phyloP scores from a whole-genome alignment of 148 eudicot species.

The Fallopia convolvulus region DNA sequence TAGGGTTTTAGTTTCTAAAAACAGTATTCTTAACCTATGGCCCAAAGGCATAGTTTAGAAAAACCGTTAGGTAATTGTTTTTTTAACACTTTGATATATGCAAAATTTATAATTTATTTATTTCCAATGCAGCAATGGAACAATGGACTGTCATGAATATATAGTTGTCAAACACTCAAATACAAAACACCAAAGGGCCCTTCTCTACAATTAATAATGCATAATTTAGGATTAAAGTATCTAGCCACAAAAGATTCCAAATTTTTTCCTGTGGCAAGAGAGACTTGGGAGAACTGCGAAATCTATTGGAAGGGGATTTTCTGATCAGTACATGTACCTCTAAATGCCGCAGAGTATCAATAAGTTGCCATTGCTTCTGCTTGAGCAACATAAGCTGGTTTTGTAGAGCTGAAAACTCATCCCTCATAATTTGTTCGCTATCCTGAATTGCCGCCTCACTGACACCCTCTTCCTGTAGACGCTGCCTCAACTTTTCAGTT shows the following conservation, averaged over 20 bases:
- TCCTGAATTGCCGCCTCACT: slow-evolving; percentile 48
- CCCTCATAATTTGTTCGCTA: slow-evolving; percentile 49
- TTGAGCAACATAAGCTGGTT: slow-evolving; percentile 44
- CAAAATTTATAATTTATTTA: not conserved
- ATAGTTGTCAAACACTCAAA: not conserved
- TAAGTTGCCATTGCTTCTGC: slow-evolving; percentile 50
- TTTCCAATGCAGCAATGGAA: not conserved
- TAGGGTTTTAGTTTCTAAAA: too few species aligned
- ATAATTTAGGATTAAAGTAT: not conserved
- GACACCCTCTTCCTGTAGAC: slow-evolving; percentile 48
- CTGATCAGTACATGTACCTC: slow-evolving; percentile 34
- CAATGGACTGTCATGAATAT: not conserved
- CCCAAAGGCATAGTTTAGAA: too few species aligned
- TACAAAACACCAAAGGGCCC: not conserved
- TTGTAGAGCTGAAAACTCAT: slow-evolving; percentile 39
- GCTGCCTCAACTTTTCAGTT: slow-evolving; percentile 47
- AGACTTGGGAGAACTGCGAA: not conserved
- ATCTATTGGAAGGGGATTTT: not conserved
- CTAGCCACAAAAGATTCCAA: not conserved
- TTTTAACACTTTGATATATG: not conserved
- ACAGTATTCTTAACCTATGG: too few species aligned
- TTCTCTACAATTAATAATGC: not conserved
- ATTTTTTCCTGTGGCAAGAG: not conserved
- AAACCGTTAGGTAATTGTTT: not conserved
- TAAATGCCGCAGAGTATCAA: slow-evolving; percentile 45